Evolutionary conservation across 345 rosid species (phyloP), one percentile per base, ranked within the genome.

Genomic region (Syzygium aromaticum): DNA sequence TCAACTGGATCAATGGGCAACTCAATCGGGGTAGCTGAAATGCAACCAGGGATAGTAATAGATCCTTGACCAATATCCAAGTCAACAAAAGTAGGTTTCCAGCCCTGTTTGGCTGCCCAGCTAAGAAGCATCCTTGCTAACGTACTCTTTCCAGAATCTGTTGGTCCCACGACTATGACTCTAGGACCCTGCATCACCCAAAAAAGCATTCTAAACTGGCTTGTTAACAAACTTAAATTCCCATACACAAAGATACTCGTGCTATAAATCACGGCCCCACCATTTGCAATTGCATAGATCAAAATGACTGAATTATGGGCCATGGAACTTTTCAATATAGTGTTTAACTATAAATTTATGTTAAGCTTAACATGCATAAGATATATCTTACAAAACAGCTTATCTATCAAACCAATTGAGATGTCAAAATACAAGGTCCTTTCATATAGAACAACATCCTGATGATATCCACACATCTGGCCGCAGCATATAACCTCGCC

Each of bases 31-130:
- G 99, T 94, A 86, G 98, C 99, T 21, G 98, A 98, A 88, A 97
- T 95, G 89, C 93, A 88, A 87, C 98, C 99, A 11, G 99, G 99
- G 85, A 90, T 87, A 28, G 99, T 95, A 87, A 98, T 95, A 28
- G 96, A 91, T 83, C 99, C 99, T 94, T 96, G 99, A 77, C 99
- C 99, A 86, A 97, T 91, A 92, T 98, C 99, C 92, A 96, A 92
- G 92, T 95, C 98, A 52, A 96, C 96, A 92, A 89, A 97, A 43
- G 96, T 95, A 88, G 97, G 98, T 89, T 95, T 94, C 95, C 95
- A 97, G 59, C 98, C 98, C 77, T 90, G 97, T 91, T 96, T 97
- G 85, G 98, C 98, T 82, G 99, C 97, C 99, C 99, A 97, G 89
- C 99, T 97, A 61, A 98, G 95, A 87, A 98, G 99, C 98, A 98